Evolutionary conservation across 139 green algal genomes (phyloP), one percentile per base, ranked within the genome.

Genomic region (Chlamydomonas sp.): DNA sequence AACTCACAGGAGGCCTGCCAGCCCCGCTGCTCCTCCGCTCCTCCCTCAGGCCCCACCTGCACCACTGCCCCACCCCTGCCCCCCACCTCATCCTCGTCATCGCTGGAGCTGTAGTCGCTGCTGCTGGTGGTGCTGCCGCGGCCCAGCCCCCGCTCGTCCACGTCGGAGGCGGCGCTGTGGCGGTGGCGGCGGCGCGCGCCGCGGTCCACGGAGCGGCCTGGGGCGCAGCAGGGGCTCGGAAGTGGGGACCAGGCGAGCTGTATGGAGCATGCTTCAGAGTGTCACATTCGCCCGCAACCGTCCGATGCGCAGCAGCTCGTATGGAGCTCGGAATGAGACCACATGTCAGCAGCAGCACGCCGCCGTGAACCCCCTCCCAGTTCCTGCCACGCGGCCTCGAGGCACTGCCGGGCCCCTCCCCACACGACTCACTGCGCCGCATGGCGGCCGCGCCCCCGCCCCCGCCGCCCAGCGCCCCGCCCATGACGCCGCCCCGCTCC

Each of bases 71-170:
- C 5, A n/a, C 7, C 5, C 12, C 61, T 61, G 83, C 80, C 80
- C 73, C 20, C n/a, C 83, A 87, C 63, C 83, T 87, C 83, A 73
- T 87, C 80, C 72, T 87, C 83, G 8, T 80, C 83, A 12, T 87
- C 83, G 66, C 66, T 64, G 66, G 9, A 66, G 9, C 67, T 59
- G 31, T 31, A 18, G 17, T 6, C 62, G 79, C 79, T 84, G 79
- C 31, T 17, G 79, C 8, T 71, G 58, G 7, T 49, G 59, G 31
- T 49, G 31, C 31, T 49, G 31, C 31, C 31, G 31, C 31, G 31
- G 31, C 31, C 31, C 31, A 49, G 31, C 31, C 31, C 31, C 31
- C 31, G 31, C 31, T 12, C 81, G 2, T 60, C 68, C 10, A 49
- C 81, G 2, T 79, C 81, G 49, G 5, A 8, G 49, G 49, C 49